Evolutionary conservation across 2,329 filamentous ascomycete species (phyloP).

Genomic region (Trichoderma atroviride): DNA sequence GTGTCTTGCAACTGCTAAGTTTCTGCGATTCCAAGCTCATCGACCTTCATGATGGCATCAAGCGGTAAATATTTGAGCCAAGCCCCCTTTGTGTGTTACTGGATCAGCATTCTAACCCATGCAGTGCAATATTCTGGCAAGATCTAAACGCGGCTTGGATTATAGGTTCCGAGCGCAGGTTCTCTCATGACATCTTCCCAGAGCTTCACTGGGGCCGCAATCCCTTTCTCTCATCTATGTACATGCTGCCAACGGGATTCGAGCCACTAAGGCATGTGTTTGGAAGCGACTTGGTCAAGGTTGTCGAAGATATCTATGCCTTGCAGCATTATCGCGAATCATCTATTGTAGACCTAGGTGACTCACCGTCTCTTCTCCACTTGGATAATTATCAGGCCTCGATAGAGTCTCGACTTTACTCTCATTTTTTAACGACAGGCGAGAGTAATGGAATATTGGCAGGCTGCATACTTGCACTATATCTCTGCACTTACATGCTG

Average conservation of each 20-base stretch:
- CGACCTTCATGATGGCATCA: slow-evolving; percentile 12
- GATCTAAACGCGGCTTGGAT: slow-evolving; percentile 11
- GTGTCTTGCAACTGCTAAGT: slow-evolving; percentile 1
- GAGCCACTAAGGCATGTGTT: background rate
- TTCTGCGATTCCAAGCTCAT: slow-evolving; percentile 9
- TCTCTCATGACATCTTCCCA: background rate
- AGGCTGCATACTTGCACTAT: slow-evolving; percentile 4
- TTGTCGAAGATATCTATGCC: slow-evolving; percentile 2
- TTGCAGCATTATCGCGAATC: slow-evolving; percentile 9
- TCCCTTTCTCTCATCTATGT: background rate
- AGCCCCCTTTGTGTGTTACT: background rate
- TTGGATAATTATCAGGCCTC: slow-evolving; percentile 9
- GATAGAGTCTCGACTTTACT: slow-evolving; percentile 5
- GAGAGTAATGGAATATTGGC: background rate
- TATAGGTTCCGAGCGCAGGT: slow-evolving; percentile 11
- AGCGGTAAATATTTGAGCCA: slow-evolving; percentile 1
- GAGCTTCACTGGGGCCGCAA: slow-evolving; percentile 9
- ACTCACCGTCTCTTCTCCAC: background rate
- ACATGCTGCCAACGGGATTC: background rate
- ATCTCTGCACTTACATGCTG: slow-evolving; percentile 2
- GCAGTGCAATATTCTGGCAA: slow-evolving; percentile 17
- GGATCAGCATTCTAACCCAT: background rate
- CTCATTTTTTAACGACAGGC: background rate
- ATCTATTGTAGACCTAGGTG: background rate
- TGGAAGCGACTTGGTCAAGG: background rate